These are phyloP conservation scores for Tylopilus plumbeoviolaceoides DNA, from an alignment of 768 basidiomycete species.

Conservation along the genomic window DNA sequence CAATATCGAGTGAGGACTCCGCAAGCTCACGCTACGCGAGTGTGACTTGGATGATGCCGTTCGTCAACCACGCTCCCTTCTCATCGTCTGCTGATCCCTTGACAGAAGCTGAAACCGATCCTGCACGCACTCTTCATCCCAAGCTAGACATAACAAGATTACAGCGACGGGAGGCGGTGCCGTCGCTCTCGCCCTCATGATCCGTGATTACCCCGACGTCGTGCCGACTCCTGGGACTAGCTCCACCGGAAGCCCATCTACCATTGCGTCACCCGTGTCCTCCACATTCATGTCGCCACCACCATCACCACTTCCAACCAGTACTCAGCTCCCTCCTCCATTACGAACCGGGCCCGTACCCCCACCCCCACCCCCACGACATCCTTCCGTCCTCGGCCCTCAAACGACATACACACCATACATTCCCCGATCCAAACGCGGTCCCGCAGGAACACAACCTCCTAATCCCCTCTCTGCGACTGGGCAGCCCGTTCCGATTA, in stretches of 20 bases:
- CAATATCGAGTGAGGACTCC: constrained; percentile 87
- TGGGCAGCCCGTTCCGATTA: constrained; percentile 58
- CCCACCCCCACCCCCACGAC: constrained; percentile 47
- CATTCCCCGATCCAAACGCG: constrained; percentile 61
- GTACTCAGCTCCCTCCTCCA: constrained; percentile 16
- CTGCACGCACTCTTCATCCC: constrained; percentile 88
- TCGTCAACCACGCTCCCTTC: constrained; percentile 7
- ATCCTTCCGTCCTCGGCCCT: constrained; percentile 41
- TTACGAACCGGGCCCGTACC: constrained; percentile 38
- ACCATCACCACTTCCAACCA: constrained; percentile 30
- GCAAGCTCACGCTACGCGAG: constrained; percentile 79
- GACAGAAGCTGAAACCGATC: constrained; percentile 79
- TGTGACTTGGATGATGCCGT: constrained; percentile 87
- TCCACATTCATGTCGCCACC: constrained; percentile 30
- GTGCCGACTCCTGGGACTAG: constrained; percentile 32
- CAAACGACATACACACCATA: constrained; percentile 85
- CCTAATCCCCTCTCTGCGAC: constrained; percentile 38
- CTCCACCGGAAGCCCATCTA: not conserved
- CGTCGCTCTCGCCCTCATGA: constrained; percentile 92
- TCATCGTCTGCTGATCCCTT: not conserved
- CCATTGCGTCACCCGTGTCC: constrained; percentile 11
- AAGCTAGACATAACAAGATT: constrained; percentile 81
- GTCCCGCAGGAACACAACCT: constrained; percentile 16
- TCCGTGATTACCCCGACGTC: constrained; percentile 90
- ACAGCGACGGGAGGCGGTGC: constrained; percentile 81